These are phyloP conservation scores for Diaporthe caulivora DNA, from an alignment of 2,329 filamentous ascomycete species.

Conservation along the genomic window DNA sequence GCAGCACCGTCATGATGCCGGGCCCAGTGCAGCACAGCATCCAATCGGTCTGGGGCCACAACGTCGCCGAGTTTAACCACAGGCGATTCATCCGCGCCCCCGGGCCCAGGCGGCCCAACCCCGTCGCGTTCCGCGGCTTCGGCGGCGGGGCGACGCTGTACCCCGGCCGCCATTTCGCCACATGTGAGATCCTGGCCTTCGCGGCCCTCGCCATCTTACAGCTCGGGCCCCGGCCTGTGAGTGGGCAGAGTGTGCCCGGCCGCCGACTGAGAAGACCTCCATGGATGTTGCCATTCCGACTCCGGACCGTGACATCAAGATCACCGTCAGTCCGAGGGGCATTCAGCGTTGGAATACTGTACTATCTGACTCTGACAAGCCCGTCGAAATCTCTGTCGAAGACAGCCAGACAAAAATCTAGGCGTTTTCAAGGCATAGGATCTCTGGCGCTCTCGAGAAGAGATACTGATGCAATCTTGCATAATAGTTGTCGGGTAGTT, in stretches of 20 bases:
- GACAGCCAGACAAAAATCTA: slow-evolving; percentile 2
- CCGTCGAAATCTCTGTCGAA: too few relatives aligned
- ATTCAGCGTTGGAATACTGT: background rate
- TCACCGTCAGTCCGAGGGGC: background rate
- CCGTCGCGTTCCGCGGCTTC: background rate
- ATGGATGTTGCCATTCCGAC: too few relatives aligned
- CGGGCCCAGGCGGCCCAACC: background rate
- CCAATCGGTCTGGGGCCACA: background rate
- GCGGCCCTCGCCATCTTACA: slow-evolving; percentile 42
- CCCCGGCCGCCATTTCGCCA: background rate
- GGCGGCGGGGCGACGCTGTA: background rate
- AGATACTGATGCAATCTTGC: too few relatives aligned
- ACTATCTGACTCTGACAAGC: background rate
- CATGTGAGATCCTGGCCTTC: slow-evolving; percentile 43
- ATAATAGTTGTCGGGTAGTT: too few relatives aligned
- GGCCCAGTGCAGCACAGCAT: background rate
- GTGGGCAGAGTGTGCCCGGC: too few relatives aligned
- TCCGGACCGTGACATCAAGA: background rate
- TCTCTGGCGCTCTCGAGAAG: too few relatives aligned
- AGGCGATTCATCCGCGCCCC: background rate
- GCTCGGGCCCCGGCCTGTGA: slow-evolving; percentile 26
- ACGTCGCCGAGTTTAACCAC: background rate
- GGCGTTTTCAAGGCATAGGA: too few relatives aligned
- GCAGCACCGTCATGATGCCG: background rate
- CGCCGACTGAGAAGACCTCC: too few relatives aligned